Percentiles rank a stretch among this genome's conserved stretches.
Evolutionary conservation across 2,329 filamentous ascomycete species (phyloP).

Genomic region (Monilinia aucupariae): DNA sequence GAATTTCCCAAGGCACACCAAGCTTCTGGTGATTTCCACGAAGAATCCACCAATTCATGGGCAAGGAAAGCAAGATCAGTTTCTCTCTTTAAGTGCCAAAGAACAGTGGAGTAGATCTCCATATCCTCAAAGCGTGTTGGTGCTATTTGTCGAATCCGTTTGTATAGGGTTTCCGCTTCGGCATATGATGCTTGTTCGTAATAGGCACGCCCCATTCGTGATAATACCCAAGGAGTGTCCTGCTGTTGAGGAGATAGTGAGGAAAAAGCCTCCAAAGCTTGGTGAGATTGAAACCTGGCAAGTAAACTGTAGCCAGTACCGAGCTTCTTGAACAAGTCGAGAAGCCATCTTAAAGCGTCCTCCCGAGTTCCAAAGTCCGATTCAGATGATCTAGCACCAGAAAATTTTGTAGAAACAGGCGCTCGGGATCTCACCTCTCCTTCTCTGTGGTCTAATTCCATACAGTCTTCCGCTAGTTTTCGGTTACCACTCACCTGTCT

Average conservation of each 20-base stretch:
- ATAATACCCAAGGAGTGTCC: conserved; percentile 89
- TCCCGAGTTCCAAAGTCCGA: conserved; percentile 60
- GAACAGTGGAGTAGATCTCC: conserved; percentile 96
- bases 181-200: conserved; percentile 85
- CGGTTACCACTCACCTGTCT: conserved; percentile 87
- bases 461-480: conserved; percentile 64
- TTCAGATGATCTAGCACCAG: conserved; percentile 32
- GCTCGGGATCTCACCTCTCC: conserved; percentile 30
- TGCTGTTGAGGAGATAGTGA: conserved; percentile 68
- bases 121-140: conserved; percentile 87
- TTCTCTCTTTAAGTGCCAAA: conserved; percentile 96
- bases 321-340: conserved; percentile 77
- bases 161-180: conserved; percentile 83
- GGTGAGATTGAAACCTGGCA: conserved; percentile 70
- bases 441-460: conserved; percentile 67
- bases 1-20: conserved; percentile 96
- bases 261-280: conserved; percentile 69
- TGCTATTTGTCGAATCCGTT: conserved; percentile 69
- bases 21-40: conserved; percentile 85
- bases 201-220: conserved; percentile 82
- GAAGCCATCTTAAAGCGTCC: conserved; percentile 68
- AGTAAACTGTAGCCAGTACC: conserved; percentile 74
- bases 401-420: conserved; percentile 31
- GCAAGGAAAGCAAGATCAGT: conserved; percentile 87
- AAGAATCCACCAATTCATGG: conserved; percentile 80